Evolutionary conservation across 73 alveolate species (phyloP), one percentile per base, ranked within the genome.

Genomic region (Paramecium tetraurelia): DNA sequence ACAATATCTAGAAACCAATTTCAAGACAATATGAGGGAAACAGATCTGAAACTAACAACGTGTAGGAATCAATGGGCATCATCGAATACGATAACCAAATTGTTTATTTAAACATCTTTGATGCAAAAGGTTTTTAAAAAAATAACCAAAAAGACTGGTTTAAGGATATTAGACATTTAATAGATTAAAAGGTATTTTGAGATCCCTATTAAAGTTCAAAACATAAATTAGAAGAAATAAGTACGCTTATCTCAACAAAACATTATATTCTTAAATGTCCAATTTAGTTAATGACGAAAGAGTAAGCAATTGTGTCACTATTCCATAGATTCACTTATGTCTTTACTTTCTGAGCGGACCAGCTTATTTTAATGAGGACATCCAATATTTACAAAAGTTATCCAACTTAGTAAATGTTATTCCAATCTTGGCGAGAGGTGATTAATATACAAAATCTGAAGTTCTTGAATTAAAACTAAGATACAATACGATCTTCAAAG

Each of bases 381-480:
- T 63, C 4, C 10, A 71, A 71, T 59, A 72, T 14, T 29, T 89
- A 46, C 27, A 44, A 20, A 89, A 89, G 44, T 68, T 89, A 48
- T 71, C 86, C 18, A 63, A 69, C 10, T 27, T 70, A 33, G 89
- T 89, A 21, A 89, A 83, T 53, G 75, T 89, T 11, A 89, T 89
- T 24, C 94, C 94, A 27, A 89, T 89, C 24, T 16, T 89, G 22
- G 94, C 94, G 1, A 89, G 75, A 50, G 94, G 94, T 22, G 94
- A 89, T 29, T 41, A 57, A 44, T 89, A 70, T 36, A 89, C 88
- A 33, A 21, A 58, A 69, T 57, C 76, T 14, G 94, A 89, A 63
- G 84, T 71, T 18, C 53, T 27, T 24, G 57, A 89, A 71, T 58
- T 89, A 46, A 89, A 89, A 72, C 8, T 71, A n/a, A 40, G 77